Evolutionary conservation across 352 stramenopile genomes (phyloP).

Genomic region (Phytopythium montanum): DNA sequence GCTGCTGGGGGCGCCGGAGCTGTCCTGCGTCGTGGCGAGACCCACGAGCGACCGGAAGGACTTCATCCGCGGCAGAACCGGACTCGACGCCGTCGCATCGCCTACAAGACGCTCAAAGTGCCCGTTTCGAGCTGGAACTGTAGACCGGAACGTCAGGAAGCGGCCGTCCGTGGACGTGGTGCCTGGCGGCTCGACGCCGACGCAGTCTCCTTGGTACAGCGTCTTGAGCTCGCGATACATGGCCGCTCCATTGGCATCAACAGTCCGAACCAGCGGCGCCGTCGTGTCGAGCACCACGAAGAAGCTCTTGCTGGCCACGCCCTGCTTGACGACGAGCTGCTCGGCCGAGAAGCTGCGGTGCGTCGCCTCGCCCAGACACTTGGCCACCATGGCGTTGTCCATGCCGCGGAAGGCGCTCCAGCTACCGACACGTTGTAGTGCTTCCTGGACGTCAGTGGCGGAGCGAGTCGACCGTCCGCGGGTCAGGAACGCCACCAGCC

Average conservation of each 20-base stretch:
- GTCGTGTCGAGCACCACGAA: slow-evolving; percentile 42
- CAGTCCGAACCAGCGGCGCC: slow-evolving; percentile 39
- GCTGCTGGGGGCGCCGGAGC: not conserved
- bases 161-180: slow-evolving; percentile 32
- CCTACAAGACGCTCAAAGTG: not conserved
- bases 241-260: slow-evolving; percentile 35
- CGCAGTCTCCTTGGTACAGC: slow-evolving; percentile 49
- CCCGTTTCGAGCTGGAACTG: slow-evolving; percentile 14
- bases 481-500: not conserved
- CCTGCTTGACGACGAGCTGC: slow-evolving; percentile 36
- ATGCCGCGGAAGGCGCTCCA: slow-evolving; percentile 63
- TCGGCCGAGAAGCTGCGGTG: slow-evolving; percentile 34
- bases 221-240: slow-evolving; percentile 44
- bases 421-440: slow-evolving; percentile 8
- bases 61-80: slow-evolving; percentile 5
- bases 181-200: slow-evolving; percentile 43
- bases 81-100: not conserved
- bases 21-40: slow-evolving; percentile 11
- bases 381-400: slow-evolving; percentile 37
- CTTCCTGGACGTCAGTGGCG: not conserved
- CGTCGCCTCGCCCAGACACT: slow-evolving; percentile 42
- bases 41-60: slow-evolving; percentile 14
- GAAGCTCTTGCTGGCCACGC: slow-evolving; percentile 29
- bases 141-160: slow-evolving; percentile 26
- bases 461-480: not conserved